Evolutionary conservation across 2,329 filamentous ascomycete species (phyloP).

Genomic region (Diaporthe capsici): DNA sequence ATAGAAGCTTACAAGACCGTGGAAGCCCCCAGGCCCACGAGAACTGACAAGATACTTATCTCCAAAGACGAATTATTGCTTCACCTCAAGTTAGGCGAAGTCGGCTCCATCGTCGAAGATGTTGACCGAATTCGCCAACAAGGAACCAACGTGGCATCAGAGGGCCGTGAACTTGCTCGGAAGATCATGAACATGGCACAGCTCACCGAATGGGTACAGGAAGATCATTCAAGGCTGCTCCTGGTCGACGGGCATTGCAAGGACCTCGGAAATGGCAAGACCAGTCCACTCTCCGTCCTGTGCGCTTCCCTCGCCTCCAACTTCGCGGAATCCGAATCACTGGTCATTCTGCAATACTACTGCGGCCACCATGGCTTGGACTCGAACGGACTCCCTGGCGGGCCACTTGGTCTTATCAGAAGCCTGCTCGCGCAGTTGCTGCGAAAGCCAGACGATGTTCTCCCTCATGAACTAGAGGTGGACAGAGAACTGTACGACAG

Average conservation of each 20-base stretch:
- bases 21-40: too few relatives aligned
- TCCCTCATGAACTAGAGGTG: background rate
- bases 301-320: conserved; percentile 7
- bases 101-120: background rate
- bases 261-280: conserved; percentile 6
- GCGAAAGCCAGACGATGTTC: background rate
- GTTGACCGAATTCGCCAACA: background rate
- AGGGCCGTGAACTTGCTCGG: background rate
- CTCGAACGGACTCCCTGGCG: background rate
- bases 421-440: conserved; percentile 25
- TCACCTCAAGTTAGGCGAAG: background rate
- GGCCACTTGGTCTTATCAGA: conserved; percentile 10
- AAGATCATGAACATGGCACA: background rate
- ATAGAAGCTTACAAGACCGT: background rate
- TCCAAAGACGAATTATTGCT: background rate
- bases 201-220: background rate
- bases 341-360: conserved; percentile 15
- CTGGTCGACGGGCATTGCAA: conserved; percentile 24
- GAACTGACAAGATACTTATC: fast-evolving
- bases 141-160: conserved; percentile 13
- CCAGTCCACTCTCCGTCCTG: conserved; percentile 23
- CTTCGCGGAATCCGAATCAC: background rate
- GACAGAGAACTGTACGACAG: background rate
- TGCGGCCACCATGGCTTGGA: conserved; percentile 2
- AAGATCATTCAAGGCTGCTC: background rate